Evolutionary conservation across 140 eudicot species (phyloP), one percentile per base, ranked within the genome.

Genomic region (Erigeron philadelphicus): DNA sequence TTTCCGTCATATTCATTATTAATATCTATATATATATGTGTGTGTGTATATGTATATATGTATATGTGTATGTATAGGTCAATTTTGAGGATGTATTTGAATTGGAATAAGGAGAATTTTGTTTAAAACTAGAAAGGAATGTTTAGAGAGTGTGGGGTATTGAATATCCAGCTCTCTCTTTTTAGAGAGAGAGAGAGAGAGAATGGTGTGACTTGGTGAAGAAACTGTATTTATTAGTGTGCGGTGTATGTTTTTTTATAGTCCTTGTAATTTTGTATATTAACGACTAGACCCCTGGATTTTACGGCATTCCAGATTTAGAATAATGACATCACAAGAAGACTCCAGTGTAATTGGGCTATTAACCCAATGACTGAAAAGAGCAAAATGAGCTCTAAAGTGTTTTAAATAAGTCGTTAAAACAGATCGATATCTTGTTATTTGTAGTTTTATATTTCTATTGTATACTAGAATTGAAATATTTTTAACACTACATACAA

Each of bases 141-240:
- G 38, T 31, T 31, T 31, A 40, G 74, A 66, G 61, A 12, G 76
- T 25, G 5, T 42, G 47, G 40, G 12, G 57, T 46, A 72, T 52
- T 52, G 68, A 56, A 75, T 47, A 66, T 66, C 45, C 79, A 75
- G 74, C 61, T 58, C 61, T 16, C 40, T 23, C 6, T 50, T 12
- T 9, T n/a, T n/a, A n/a, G n/a, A n/a, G n/a, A 50, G 52, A 50
- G 71, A 48, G 75, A 68, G 11, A 75, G 63, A 72, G 57, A 8
- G 62, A 50, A 31, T 1, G 56, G 38, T 44, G 67, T 44, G 67
- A 44, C 52, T 10, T 11, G 73, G 61, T 15, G 68, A 31, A 74
- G 68, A 75, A 67, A 75, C 56, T 58, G 74, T 57, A 45, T 75
- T 66, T 67, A 66, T 45, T 5, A 23, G 42, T 23, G 7, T 52